These are phyloP conservation scores for Metschnikowia amazonensis DNA, from an alignment of 805 yeast genomes.

Conservation along the genomic window DNA sequence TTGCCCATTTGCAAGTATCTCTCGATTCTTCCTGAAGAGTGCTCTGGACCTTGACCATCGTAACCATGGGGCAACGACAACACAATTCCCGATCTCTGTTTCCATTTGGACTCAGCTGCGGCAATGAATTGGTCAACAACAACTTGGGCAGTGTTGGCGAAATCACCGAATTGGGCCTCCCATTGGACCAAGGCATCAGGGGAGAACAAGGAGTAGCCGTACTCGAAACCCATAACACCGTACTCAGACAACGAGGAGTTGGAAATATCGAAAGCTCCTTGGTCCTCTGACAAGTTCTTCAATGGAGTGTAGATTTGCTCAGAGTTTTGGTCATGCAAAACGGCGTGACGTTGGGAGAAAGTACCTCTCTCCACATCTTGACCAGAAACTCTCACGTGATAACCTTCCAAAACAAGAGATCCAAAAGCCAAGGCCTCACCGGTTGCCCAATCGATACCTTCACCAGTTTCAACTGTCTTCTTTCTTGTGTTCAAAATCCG, in stretches of 20 bases:
- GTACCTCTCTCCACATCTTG: slow-evolving; percentile 99
- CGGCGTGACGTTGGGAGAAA: slow-evolving; percentile 98
- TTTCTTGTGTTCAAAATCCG: slow-evolving; percentile 86
- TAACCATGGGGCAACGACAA: slow-evolving; percentile 97
- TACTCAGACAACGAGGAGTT: slow-evolving; percentile 97
- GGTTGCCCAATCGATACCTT: slow-evolving; percentile 98
- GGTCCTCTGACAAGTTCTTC: slow-evolving; percentile 70
- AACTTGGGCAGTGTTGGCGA: slow-evolving; percentile 99
- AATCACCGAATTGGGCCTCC: slow-evolving; percentile 99
- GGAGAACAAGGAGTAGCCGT: slow-evolving; percentile 95
- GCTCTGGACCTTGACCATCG: slow-evolving; percentile 99
- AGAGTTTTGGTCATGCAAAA: slow-evolving; percentile 89
- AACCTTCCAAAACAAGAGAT: slow-evolving; percentile 85
- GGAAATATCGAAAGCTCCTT: slow-evolving; percentile 81
- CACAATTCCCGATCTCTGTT: slow-evolving; percentile 95
- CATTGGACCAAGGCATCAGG: slow-evolving; percentile 97
- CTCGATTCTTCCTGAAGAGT: slow-evolving; percentile 95
- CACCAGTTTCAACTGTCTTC: slow-evolving; percentile 83
- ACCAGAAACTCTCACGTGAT: slow-evolving; percentile 95
- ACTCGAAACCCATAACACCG: slow-evolving; percentile 99
- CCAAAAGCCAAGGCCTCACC: slow-evolving; percentile 99
- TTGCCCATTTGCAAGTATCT: slow-evolving; percentile 93
- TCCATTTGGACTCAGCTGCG: slow-evolving; percentile 97
- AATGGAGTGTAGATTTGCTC: slow-evolving; percentile 85
- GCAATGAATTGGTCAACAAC: slow-evolving; percentile 95